Evolutionary conservation across 225 moss, liverwort and hornwort genomes (phyloP), one percentile per base, ranked within the genome.

Genomic region (Polytrichum commune): DNA sequence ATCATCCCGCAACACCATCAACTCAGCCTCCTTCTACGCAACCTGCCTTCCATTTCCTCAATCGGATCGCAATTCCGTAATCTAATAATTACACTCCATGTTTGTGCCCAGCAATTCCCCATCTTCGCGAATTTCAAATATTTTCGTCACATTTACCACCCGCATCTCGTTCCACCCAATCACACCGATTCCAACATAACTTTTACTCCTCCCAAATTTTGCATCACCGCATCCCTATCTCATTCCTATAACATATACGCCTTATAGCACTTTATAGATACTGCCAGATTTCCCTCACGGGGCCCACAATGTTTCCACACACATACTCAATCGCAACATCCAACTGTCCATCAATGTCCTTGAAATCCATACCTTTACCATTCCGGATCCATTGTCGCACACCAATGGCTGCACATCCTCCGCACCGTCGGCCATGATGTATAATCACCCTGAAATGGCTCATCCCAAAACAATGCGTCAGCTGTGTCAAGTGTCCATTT

Each of bases 361-460:
- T 33, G 33, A 1, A 8, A 7, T 0, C 1, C 8, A 7, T 56
- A 69, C 77, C 54, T 71, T 69, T 3, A 69, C 77, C 72, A 78
- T 78, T 73, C 77, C 77, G 38, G 77, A 78, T 78, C 77, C 77
- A 78, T 78, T 78, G 73, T 86, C 86, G 72, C 82, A 86, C 46
- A 86, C 82, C 25, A 86, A 77, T 53, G 86, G 82, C 67, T 86
- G 86, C 18, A 86, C 79, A 77, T 86, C 86, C 27, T 82, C 86
- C 26, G 74, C 53, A 57, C 55, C 28, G 66, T 82, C 85, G 23
- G 85, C 77, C 86, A 86, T 86, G 55, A 64, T 57, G 38, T 23
- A 24, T 23, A 32, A 29, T 29, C 19, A 54, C 25, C 29, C 67
- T 80, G 18, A 4, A 29, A 29, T 33, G n/a, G 19, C 4, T 13